These are phyloP conservation scores for Xylariaceae sp. DNA, from an alignment of 2,329 filamentous ascomycete genomes.

Conservation along the genomic window DNA sequence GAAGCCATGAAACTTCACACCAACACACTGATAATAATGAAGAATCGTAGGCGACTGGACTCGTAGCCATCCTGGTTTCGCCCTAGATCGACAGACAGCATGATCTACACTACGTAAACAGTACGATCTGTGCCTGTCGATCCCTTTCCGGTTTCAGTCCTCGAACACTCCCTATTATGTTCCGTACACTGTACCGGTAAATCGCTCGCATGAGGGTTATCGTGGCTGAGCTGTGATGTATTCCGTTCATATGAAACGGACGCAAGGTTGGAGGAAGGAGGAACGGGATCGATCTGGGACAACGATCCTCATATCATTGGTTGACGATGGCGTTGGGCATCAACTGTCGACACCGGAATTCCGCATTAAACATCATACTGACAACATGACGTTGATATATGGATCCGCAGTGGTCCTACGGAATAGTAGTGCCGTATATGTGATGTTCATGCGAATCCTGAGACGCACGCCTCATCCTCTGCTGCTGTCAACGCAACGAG, in stretches of 20 bases:
- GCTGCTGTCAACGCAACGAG: neutral
- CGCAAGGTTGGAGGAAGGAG: neutral
- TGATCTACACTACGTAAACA: neutral
- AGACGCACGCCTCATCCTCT: neutral
- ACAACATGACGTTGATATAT: neutral
- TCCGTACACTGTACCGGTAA: neutral
- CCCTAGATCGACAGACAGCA: neutral
- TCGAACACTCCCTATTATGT: neutral
- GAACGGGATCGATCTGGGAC: neutral
- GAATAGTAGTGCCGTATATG: neutral
- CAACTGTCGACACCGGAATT: neutral
- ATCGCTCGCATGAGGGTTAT: neutral
- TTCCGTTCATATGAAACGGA: neutral
- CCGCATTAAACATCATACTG: neutral
- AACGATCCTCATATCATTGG: no score
- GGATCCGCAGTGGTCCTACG: neutral
- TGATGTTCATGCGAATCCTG: neutral
- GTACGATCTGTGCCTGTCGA: neutral
- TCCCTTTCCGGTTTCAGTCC: neutral
- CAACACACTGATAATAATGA: neutral
- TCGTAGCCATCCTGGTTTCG: neutral
- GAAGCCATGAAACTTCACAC: neutral
- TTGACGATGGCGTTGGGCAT: no score
- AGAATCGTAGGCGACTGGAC: neutral
- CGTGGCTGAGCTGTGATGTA: neutral